Evolutionary conservation across 352 stramenopile genomes (phyloP).

Genomic region (Pilasporangium apinafurcum): DNA sequence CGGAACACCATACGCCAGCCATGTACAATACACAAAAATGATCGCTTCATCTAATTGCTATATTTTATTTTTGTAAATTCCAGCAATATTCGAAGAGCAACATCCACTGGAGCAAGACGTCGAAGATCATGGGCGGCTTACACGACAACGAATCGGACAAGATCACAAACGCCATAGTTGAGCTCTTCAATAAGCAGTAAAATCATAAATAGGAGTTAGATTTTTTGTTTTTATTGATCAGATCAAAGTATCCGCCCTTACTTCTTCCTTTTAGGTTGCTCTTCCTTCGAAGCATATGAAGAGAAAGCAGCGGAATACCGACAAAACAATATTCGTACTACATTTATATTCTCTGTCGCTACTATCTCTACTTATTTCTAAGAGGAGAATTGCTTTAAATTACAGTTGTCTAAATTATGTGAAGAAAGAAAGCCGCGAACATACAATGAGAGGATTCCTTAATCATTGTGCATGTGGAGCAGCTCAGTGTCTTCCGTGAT

Average conservation of each 20-base stretch:
- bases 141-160: conserved; percentile 30
- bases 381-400: no score
- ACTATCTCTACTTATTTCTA: no score
- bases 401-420: no score
- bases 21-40: not conserved
- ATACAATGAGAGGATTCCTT: conserved; percentile 2
- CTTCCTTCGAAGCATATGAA: no score
- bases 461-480: conserved; percentile 11
- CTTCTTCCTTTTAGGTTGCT: no score
- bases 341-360: no score
- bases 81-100: conserved; percentile 28
- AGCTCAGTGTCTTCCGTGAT: conserved; percentile 47
- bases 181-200: conserved; percentile 31
- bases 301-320: no score
- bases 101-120: conserved; percentile 48
- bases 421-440: no score
- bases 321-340: no score
- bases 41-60: not conserved
- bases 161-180: conserved; percentile 50
- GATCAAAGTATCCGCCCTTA: no score
- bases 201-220: conserved; percentile 7
- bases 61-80: conserved; percentile 1
- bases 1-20: not conserved
- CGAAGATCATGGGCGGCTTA: conserved; percentile 55
- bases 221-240: no score